Conservation (phyloP, 1,284 basidiomycete species). For the Fistulinella staudtii region DNA sequence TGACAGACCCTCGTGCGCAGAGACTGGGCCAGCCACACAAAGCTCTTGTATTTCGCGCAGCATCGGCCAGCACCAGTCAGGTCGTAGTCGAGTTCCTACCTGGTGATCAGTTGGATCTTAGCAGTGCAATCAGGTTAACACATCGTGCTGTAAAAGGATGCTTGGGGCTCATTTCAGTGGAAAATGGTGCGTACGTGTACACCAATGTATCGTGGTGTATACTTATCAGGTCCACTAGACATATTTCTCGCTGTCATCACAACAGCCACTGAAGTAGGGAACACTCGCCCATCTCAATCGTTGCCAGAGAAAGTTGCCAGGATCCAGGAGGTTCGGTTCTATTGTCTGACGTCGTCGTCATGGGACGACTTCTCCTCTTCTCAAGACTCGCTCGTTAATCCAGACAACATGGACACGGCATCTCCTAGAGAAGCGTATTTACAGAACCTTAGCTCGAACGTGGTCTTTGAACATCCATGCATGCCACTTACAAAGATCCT, state of each 20-base stretch:
- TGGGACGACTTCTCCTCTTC: slow-evolving; percentile 67
- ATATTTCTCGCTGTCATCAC: slow-evolving; percentile 77
- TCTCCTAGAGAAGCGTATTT: slow-evolving; percentile 48
- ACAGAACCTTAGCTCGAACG: slow-evolving; percentile 36
- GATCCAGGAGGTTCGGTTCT: slow-evolving; percentile 79
- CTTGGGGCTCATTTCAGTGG: slow-evolving; percentile 70
- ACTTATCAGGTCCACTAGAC: slow-evolving; percentile 45
- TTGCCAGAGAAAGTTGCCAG: slow-evolving; percentile 61
- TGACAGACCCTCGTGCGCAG: slow-evolving; percentile 65
- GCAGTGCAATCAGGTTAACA: slow-evolving; percentile 57
- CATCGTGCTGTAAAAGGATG: slow-evolving; percentile 75
- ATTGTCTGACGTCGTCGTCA: slow-evolving; percentile 60
- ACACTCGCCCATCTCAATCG: slow-evolving; percentile 60
- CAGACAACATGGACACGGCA: slow-evolving; percentile 48
- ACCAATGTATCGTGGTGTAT: not conserved
- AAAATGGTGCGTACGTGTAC: slow-evolving; percentile 49
- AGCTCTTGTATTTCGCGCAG: slow-evolving; percentile 68
- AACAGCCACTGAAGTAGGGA: slow-evolving; percentile 73
- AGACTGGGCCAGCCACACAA: slow-evolving; percentile 51
- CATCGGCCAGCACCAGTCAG: slow-evolving; percentile 52
- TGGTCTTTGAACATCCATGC: slow-evolving; percentile 86
- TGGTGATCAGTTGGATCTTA: slow-evolving; percentile 66
- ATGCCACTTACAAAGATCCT: slow-evolving; percentile 88
- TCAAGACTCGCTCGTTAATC: slow-evolving; percentile 46
- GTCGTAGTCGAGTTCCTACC: slow-evolving; percentile 82